Evolutionary conservation across 345 rosid species (phyloP).

Genomic region (Rhodamnia argentea): DNA sequence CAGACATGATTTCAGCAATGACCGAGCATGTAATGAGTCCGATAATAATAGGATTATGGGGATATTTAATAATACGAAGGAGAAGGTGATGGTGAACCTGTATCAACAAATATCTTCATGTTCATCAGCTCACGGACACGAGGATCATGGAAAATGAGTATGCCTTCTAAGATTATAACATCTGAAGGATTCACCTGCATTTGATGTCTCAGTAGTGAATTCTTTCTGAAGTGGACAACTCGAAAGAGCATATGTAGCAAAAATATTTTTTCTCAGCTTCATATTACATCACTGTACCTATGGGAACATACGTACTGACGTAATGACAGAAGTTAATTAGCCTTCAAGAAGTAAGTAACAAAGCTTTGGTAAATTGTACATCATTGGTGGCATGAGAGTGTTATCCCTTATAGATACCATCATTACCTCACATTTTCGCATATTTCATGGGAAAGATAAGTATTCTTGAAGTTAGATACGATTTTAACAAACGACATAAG

Average conservation of each 20-base stretch:
- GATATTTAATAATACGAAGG: background rate
- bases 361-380: background rate
- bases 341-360: background rate
- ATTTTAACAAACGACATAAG: background rate
- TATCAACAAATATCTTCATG: conserved; percentile 98
- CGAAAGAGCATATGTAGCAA: background rate
- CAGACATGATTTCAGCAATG: background rate
- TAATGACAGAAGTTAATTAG: background rate
- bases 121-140: conserved; percentile 83
- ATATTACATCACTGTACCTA: background rate
- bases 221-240: background rate
- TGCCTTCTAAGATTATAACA: conserved; percentile 93
- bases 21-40: background rate
- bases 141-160: conserved; percentile 85
- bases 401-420: background rate
- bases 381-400: background rate
- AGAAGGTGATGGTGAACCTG: conserved; percentile 41
- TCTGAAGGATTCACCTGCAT: conserved; percentile 90
- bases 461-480: background rate
- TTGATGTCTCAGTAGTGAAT: conserved; percentile 1
- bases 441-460: background rate
- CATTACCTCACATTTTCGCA: background rate
- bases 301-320: background rate
- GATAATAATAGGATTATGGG: background rate
- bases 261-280: background rate